These are phyloP conservation scores for Potentilla sterilis DNA, from an alignment of 306 rosid genomes.

Conservation along the genomic window DNA sequence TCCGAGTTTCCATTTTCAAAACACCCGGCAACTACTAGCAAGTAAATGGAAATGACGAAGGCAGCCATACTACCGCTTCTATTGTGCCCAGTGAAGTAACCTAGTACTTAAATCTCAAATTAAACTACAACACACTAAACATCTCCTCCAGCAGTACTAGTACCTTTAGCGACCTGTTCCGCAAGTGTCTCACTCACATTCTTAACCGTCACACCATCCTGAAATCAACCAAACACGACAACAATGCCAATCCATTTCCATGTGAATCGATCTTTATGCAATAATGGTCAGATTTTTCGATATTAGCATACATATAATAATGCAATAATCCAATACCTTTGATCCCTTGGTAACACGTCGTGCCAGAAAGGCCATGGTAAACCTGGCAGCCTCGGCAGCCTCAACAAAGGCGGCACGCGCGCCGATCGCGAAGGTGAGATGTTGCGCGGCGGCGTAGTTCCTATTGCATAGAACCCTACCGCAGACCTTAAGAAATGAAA, in stretches of 20 bases:
- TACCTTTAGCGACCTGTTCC: slow-evolving; percentile 70
- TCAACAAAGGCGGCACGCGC: slow-evolving; percentile 91
- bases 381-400: slow-evolving; percentile 92
- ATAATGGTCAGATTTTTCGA: not conserved
- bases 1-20: too few relatives aligned
- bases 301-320: not conserved
- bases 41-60: not conserved
- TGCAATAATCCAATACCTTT: slow-evolving; percentile 48
- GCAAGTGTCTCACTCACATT: slow-evolving; percentile 78
- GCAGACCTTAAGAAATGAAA: slow-evolving; percentile 31
- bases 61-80: too few relatives aligned
- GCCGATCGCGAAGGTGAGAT: slow-evolving; percentile 64
- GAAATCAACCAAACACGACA: slow-evolving; percentile 18
- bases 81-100: too few relatives aligned
- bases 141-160: slow-evolving; percentile 59
- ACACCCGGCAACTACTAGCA: not conserved
- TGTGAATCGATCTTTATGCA: too few relatives aligned
- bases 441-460: slow-evolving; percentile 69
- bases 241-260: not conserved
- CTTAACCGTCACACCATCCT: slow-evolving; percentile 90
- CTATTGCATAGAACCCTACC: slow-evolving; percentile 47
- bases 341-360: slow-evolving; percentile 53
- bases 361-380: slow-evolving; percentile 30
- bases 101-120: not conserved
- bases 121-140: slow-evolving; percentile 17